These are phyloP conservation scores for Inosperma sp. DNA, from an alignment of 768 basidiomycete genomes.

Conservation along the genomic window DNA sequence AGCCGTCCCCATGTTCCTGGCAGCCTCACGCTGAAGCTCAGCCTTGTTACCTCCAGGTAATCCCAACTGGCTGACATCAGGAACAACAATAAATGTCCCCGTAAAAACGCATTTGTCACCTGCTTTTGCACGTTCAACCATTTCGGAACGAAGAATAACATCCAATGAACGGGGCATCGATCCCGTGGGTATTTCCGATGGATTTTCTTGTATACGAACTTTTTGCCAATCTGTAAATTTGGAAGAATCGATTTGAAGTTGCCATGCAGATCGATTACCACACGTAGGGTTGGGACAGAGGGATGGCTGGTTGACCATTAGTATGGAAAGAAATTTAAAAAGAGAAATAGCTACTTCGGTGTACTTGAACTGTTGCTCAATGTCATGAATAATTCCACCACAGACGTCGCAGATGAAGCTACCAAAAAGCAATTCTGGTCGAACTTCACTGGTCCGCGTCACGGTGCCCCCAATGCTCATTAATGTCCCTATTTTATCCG, in stretches of 20 bases:
- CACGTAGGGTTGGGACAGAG: constrained; percentile 94
- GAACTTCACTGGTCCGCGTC: constrained; percentile 94
- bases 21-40: constrained; percentile 84
- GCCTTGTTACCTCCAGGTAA: constrained; percentile 91
- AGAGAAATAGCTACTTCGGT: constrained; percentile 65
- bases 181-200: constrained; percentile 97
- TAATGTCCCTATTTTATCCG: constrained; percentile 89
- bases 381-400: constrained; percentile 78
- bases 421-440: constrained; percentile 90
- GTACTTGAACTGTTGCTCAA: constrained; percentile 99
- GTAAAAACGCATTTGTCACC: constrained; percentile 99
- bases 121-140: constrained; percentile 98
- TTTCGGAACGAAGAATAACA: constrained; percentile 89
- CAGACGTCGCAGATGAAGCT: constrained; percentile 93
- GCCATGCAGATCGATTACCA: constrained; percentile 86
- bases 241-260: constrained; percentile 91
- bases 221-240: constrained; percentile 99
- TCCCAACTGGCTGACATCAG: constrained; percentile 94
- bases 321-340: constrained; percentile 2
- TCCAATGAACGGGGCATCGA: constrained; percentile 97
- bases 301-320: constrained; percentile 56
- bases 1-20: constrained; percentile 55
- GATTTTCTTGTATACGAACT: constrained; percentile 97
- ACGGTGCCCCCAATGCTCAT: constrained; percentile 97
- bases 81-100: constrained; percentile 96